Evolutionary conservation across 257 asterid species (phyloP).

Genomic region (Nicotiana obtusifolia): DNA sequence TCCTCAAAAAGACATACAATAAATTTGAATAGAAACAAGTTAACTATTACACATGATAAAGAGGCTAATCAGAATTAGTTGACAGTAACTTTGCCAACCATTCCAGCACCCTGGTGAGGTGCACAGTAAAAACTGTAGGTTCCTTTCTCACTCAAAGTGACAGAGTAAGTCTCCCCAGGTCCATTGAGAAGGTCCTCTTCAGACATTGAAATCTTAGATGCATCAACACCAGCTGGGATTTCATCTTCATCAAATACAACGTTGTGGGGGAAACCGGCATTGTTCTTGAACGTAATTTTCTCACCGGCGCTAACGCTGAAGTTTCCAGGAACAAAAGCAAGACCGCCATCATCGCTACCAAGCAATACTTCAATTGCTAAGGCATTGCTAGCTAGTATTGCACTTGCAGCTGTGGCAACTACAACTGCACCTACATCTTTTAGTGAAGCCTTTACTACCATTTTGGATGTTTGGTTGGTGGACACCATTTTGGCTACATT

Average conservation of each 20-base stretch:
- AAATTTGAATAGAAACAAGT: neutral
- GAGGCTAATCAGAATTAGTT: slow-evolving; percentile 24
- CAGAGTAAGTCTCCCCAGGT: slow-evolving; percentile 56
- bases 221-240: slow-evolving; percentile 76
- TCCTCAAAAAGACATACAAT: neutral
- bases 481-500: slow-evolving; percentile 15
- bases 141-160: slow-evolving; percentile 71
- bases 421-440: slow-evolving; percentile 55
- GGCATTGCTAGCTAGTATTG: slow-evolving; percentile 59
- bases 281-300: slow-evolving; percentile 66
- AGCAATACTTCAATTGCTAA: slow-evolving; percentile 54
- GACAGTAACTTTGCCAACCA: slow-evolving; percentile 74
- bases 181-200: slow-evolving; percentile 62
- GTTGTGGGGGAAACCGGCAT: slow-evolving; percentile 82
- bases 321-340: slow-evolving; percentile 45
- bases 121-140: slow-evolving; percentile 77
- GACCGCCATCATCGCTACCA: slow-evolving; percentile 45
- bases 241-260: slow-evolving; percentile 81
- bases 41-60: neutral
- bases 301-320: slow-evolving; percentile 63
- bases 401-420: slow-evolving; percentile 62
- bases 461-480: slow-evolving; percentile 24
- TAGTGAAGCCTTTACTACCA: slow-evolving; percentile 45
- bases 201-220: slow-evolving; percentile 54
- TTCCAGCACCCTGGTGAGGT: slow-evolving; percentile 89